Evolutionary conservation across 179 eudicot genomes (phyloP), one percentile per base, ranked within the genome.

Genomic region (Spinacia oleracea): DNA sequence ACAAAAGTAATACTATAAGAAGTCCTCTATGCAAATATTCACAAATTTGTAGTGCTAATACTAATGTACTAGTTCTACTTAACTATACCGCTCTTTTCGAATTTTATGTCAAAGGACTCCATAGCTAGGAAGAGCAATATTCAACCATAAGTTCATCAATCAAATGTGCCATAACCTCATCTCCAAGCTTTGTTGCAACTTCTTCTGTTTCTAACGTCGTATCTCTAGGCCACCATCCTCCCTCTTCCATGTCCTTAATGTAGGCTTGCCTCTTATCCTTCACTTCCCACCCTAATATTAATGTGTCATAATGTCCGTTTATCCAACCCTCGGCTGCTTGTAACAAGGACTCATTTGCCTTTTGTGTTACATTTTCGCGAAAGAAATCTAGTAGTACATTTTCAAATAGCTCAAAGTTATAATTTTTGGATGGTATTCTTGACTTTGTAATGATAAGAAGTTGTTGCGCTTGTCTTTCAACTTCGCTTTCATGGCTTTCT

Each of bases 301-400:
- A 31, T 18, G 72, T 84, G 1, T 70, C 75, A n/a, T 84, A 70
- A 1, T 77, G 72, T 10, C 92, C 91, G 35, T 82, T 79, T 6
- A 92, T 59, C 98, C 98, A 94, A 75, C 87, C 89, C 63, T 81
- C 82, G 0, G 93, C 94, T 11, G 55, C 80, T 38, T 84, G 81
- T 74, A 91, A 21, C 74, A 89, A 34, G 71, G 72, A 48, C 23
- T 56, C 18, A 0, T 87, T 82, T 0, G 51, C 45, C 6, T 69
- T 78, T n/a, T 65, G 72, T 5, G 18, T 25, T 9, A 89, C 42
- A 71, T 80, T 84, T 46, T 89, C 88, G 45, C 64, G 77, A 50
- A 94, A 94, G 82, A 85, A 92, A 72, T 81, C 90, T 16, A 85
- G 51, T 23, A 91, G 46, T 0, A 91, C 63, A 51, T 73, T 86